phyloP scores from a whole-genome alignment of 1,284 basidiomycete species.

The Leccinum colubrinum region DNA sequence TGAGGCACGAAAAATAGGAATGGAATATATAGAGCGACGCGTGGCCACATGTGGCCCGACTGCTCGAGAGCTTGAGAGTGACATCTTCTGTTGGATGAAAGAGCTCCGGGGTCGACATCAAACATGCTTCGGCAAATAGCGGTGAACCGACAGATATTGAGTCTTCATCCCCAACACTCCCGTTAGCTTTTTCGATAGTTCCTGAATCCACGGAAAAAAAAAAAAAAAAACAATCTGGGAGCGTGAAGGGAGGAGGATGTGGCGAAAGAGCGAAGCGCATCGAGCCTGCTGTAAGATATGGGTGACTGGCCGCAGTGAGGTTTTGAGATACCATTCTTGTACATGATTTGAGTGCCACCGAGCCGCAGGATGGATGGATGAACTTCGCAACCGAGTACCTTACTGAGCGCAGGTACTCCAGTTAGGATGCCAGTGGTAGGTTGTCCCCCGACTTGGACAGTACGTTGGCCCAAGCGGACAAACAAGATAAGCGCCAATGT shows the following conservation, averaged over 20 bases:
- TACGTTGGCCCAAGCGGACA: slow-evolving; percentile 95
- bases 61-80: slow-evolving; percentile 16
- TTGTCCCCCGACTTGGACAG: slow-evolving; percentile 98
- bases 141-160: slow-evolving; percentile 31
- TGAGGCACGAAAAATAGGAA: neutral
- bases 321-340: slow-evolving; percentile 99
- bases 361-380: slow-evolving; percentile 97
- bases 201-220: slow-evolving; percentile 36
- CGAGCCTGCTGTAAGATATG: slow-evolving; percentile 70
- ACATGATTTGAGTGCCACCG: slow-evolving; percentile 99
- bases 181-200: slow-evolving; percentile 29
- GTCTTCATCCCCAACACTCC: slow-evolving; percentile 5
- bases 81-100: slow-evolving; percentile 29
- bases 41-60: slow-evolving; percentile 29
- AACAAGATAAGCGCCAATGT: slow-evolving; percentile 94
- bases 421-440: slow-evolving; percentile 87
- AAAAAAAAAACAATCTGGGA: slow-evolving; percentile 1
- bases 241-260: too few relatives aligned
- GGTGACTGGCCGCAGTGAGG: slow-evolving; percentile 87
- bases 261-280: too few relatives aligned
- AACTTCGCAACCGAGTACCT: slow-evolving; percentile 98
- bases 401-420: slow-evolving; percentile 96
- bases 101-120: slow-evolving; percentile 27
- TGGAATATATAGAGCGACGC: neutral
- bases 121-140: slow-evolving; percentile 41